phyloP scores from a whole-genome alignment of 345 rosid genomes.

The Acer negundo region DNA sequence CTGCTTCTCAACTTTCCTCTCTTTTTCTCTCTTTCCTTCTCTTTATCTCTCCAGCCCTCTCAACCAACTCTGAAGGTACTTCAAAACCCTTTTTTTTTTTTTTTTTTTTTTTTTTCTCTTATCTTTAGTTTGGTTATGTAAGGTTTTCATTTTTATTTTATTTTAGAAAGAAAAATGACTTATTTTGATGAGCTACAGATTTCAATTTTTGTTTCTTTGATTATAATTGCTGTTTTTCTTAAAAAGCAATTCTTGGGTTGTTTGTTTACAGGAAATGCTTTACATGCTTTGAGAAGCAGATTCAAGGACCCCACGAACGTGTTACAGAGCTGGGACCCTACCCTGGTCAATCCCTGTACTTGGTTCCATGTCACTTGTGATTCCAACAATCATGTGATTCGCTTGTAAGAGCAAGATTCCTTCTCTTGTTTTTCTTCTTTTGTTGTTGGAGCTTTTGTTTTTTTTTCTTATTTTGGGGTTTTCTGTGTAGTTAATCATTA shows the following conservation, averaged over 20 bases:
- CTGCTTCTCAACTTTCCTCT: conserved; percentile 18
- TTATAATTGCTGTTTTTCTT: background rate
- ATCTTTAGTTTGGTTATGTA: background rate
- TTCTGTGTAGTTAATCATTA: background rate
- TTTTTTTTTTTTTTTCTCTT: background rate
- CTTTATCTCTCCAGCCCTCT: conserved; percentile 40
- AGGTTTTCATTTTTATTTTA: background rate
- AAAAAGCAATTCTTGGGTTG: background rate
- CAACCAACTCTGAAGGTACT: conserved; percentile 65
- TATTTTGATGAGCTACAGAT: background rate
- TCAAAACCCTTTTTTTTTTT: background rate
- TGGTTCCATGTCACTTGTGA: conserved; percentile 88
- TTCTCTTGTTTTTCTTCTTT: background rate
- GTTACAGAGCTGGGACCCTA: conserved; percentile 88
- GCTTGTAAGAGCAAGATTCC: conserved; percentile 40
- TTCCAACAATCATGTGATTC: conserved; percentile 61
- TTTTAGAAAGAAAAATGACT: background rate
- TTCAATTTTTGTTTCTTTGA: background rate
- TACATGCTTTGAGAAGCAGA: conserved; percentile 62
- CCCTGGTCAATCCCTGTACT: conserved; percentile 89
- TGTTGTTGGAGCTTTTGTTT: background rate
- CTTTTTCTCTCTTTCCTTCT: conserved; percentile 26
- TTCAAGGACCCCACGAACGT: conserved; percentile 71
- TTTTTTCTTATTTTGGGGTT: background rate
- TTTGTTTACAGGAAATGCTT: conserved; percentile 58